Conservation (phyloP, 1,139 yeast genomes). For the Blastobotrys arbuscula region DNA sequence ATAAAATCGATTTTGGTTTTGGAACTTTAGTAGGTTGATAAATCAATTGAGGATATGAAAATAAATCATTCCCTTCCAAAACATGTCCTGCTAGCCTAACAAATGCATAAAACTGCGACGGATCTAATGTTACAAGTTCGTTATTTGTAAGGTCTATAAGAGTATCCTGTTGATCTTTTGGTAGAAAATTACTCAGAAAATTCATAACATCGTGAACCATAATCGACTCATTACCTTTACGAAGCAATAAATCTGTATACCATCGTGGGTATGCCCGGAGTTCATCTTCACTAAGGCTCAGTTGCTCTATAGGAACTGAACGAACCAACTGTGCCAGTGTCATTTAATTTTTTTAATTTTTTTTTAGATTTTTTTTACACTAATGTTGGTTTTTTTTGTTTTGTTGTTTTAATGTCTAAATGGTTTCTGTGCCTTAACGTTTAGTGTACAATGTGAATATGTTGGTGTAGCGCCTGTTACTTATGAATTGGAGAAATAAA, state of each 20-base stretch:
- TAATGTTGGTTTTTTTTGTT: too few relatives aligned
- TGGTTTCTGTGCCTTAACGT: background rate
- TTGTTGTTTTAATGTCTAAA: too few relatives aligned
- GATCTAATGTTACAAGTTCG: slow-evolving; percentile 34
- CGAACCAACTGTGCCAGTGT: slow-evolving; percentile 8
- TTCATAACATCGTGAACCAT: slow-evolving; percentile 35
- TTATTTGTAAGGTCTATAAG: slow-evolving; percentile 30
- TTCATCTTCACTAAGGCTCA: slow-evolving; percentile 38
- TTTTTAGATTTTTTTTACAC: background rate
- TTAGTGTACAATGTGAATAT: background rate
- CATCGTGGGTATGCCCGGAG: slow-evolving; percentile 38
- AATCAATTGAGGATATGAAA: slow-evolving; percentile 14
- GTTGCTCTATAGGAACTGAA: slow-evolving; percentile 8
- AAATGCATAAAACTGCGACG: slow-evolving; percentile 38
- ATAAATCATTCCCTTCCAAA: slow-evolving; percentile 26
- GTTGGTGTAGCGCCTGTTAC: too few relatives aligned
- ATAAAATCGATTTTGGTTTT: slow-evolving; percentile 34
- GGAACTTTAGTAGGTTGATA: slow-evolving; percentile 34
- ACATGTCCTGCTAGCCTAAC: slow-evolving; percentile 38
- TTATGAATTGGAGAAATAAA: too few relatives aligned
- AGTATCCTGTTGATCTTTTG: slow-evolving; percentile 30
- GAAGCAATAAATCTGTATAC: slow-evolving; percentile 39
- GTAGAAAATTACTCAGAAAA: slow-evolving; percentile 39
- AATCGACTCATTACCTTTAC: slow-evolving; percentile 35
- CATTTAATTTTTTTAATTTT: background rate